A percentile compares a stretch with the other conserved stretches of the same genome.
phyloP scores from a whole-genome alignment of 306 rosid species.

The Cucumis melo region DNA sequence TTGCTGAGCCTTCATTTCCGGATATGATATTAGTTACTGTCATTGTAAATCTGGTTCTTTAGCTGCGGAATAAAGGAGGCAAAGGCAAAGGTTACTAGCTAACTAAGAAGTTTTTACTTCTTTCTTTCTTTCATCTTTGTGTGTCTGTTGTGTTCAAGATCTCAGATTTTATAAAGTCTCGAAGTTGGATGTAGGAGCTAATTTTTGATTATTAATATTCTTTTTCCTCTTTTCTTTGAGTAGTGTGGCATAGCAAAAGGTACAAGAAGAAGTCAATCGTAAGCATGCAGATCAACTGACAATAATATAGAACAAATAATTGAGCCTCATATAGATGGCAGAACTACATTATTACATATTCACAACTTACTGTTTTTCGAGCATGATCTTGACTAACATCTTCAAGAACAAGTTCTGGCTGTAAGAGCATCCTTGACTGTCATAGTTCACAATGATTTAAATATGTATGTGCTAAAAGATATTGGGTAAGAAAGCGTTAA shows the following conservation, averaged over 20 bases:
- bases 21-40: background rate
- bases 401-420: slow-evolving; percentile 83
- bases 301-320: background rate
- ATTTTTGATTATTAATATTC: background rate
- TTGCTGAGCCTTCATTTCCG: background rate
- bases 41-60: background rate
- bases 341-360: background rate
- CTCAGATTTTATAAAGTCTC: background rate
- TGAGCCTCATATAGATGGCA: background rate
- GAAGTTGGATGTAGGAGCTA: background rate
- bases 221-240: background rate
- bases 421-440: slow-evolving; percentile 88
- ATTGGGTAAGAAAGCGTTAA: background rate
- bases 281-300: background rate
- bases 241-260: background rate
- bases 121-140: background rate
- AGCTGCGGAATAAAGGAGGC: background rate
- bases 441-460: slow-evolving; percentile 1
- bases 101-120: background rate
- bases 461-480: background rate
- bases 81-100: background rate
- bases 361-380: slow-evolving; percentile 68
- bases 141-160: background rate
- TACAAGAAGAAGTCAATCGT: background rate
- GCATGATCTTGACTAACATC: slow-evolving; percentile 99